phyloP scores from a whole-genome alignment of 1,139 yeast species.

The Taphrina wiesneri region DNA sequence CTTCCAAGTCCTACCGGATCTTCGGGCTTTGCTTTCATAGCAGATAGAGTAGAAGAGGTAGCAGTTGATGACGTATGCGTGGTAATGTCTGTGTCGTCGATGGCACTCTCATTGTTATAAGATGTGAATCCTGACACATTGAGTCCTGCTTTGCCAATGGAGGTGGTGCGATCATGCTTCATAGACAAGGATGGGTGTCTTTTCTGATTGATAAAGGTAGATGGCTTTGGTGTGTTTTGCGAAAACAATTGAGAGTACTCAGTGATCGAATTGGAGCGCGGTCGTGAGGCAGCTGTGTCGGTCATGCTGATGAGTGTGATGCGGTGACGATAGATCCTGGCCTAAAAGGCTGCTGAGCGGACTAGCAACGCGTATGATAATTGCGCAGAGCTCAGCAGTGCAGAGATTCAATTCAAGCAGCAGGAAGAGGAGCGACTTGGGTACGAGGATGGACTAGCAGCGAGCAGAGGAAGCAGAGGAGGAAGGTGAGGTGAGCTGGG shows the following conservation, averaged over 20 bases:
- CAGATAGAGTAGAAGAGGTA: not conserved
- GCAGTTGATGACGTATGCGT: not conserved
- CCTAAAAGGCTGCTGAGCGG: no score
- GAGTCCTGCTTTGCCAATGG: constrained; percentile 10
- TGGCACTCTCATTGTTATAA: constrained; percentile 21
- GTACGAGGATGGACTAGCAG: no score
- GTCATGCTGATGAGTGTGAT: not conserved
- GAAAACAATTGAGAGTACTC: constrained; percentile 28
- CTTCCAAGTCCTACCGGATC: constrained; percentile 30
- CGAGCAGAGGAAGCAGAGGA: no score
- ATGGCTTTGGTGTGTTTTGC: not conserved
- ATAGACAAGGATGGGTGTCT: constrained; percentile 31
- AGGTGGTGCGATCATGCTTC: constrained; percentile 23
- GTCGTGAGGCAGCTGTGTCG: constrained; percentile 4
- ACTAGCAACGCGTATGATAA: no score
- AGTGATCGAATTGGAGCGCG: constrained; percentile 20
- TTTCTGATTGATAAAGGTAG: constrained; percentile 17
- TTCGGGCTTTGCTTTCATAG: constrained; percentile 2
- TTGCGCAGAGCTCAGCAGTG: no score
- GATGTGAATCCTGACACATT: not conserved
- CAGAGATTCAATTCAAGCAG: no score
- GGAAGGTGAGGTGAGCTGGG: not conserved
- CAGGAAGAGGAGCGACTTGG: no score
- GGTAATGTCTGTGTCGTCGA: not conserved
- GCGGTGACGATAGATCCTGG: not conserved